phyloP scores from a whole-genome alignment of 352 stramenopile genomes.

The Pythium grandisporangium region DNA sequence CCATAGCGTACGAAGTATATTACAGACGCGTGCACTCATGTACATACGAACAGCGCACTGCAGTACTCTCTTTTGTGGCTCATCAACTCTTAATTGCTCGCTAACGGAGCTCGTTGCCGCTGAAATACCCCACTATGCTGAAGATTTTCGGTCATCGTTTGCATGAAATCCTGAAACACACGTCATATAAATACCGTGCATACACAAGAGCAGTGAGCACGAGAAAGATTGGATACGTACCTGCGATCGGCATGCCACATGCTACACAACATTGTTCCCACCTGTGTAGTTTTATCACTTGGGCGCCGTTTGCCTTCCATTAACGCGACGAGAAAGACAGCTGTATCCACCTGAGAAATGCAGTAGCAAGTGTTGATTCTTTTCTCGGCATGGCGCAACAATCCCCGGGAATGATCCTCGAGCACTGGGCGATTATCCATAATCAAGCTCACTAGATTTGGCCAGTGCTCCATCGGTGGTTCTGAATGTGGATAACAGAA shows the following conservation, averaged over 20 bases:
- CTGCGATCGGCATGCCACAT: no score
- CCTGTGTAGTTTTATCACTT: slow-evolving; percentile 65
- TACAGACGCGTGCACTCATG: no score
- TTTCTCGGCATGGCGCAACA: slow-evolving; percentile 56
- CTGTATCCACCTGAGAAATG: slow-evolving; percentile 61
- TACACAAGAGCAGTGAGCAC: no score
- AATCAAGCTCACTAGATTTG: slow-evolving; percentile 82
- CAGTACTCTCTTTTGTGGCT: no score
- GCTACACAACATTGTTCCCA: slow-evolving; percentile 19
- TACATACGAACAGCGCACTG: no score
- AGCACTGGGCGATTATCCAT: slow-evolving; percentile 68
- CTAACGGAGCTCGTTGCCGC: slow-evolving; percentile 2
- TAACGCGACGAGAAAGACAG: slow-evolving; percentile 65
- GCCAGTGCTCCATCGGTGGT: slow-evolving; percentile 64
- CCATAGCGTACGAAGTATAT: no score
- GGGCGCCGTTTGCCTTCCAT: slow-evolving; percentile 55
- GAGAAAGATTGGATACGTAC: background rate
- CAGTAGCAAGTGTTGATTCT: slow-evolving; percentile 64
- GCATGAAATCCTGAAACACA: slow-evolving; percentile 67
- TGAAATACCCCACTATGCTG: slow-evolving; percentile 65
- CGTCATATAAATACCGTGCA: background rate
- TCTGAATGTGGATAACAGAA: slow-evolving; percentile 72
- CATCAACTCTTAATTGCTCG: no score
- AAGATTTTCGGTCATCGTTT: slow-evolving; percentile 63
- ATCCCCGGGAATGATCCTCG: slow-evolving; percentile 9